Conservation (phyloP, 257 asterid genomes). For the Capsicum baccatum region DNA sequence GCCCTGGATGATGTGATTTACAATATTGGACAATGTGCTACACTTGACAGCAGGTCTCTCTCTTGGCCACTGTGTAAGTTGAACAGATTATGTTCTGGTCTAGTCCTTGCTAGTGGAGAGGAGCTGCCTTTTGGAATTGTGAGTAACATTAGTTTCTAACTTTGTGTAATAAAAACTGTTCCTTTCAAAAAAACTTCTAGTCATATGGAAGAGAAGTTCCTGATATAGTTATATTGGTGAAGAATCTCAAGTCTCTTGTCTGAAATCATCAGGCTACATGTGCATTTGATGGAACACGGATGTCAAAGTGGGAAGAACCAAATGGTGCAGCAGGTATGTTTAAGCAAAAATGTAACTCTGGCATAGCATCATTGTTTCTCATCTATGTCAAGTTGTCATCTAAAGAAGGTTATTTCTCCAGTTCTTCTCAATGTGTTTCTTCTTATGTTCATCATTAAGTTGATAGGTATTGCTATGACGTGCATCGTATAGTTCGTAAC, state of each 20-base stretch:
- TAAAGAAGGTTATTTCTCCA: not conserved
- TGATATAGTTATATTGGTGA: slow-evolving; percentile 13
- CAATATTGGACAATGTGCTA: slow-evolving; percentile 49
- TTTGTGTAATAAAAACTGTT: slow-evolving; percentile 20
- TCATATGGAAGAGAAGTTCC: slow-evolving; percentile 18
- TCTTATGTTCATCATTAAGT: not conserved
- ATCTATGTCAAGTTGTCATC: not conserved
- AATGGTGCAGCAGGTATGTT: slow-evolving; percentile 85
- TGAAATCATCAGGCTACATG: slow-evolving; percentile 65
- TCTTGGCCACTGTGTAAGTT: slow-evolving; percentile 89
- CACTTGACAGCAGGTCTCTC: slow-evolving; percentile 56
- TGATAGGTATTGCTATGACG: not conserved
- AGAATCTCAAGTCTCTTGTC: slow-evolving; percentile 24
- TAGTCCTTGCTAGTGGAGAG: slow-evolving; percentile 93
- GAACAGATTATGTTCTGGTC: slow-evolving; percentile 80
- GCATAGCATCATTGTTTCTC: slow-evolving; percentile 21
- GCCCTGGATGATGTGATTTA: slow-evolving; percentile 79
- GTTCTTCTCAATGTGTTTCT: not conserved
- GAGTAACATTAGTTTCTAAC: slow-evolving; percentile 40
- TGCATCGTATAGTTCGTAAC: not conserved
- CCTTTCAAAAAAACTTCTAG: not conserved
- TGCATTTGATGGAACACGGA: slow-evolving; percentile 96
- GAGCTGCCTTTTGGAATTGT: slow-evolving; percentile 98
- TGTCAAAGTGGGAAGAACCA: slow-evolving; percentile 99
- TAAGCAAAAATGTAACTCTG: slow-evolving; percentile 24